Percentiles rank a stretch among this genome's conserved stretches.
phyloP scores from a whole-genome alignment of 306 rosid species.

The Castanea sativa region DNA sequence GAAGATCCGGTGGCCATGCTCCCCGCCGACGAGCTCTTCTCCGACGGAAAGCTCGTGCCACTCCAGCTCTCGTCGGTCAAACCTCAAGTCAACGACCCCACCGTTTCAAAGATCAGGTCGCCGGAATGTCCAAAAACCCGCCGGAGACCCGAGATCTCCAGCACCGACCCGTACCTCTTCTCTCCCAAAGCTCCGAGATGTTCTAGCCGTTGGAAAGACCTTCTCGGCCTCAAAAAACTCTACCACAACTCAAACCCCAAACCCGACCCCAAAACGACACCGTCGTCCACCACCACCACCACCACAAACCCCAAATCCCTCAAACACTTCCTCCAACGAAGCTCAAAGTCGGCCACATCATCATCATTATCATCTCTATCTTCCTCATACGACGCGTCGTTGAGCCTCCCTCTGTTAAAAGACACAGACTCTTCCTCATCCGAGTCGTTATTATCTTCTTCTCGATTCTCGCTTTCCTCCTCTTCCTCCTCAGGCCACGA shows the following conservation, averaged over 20 bases:
- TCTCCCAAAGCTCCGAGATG: conserved; percentile 99
- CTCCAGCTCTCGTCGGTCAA: conserved; percentile 51
- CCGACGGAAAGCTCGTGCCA: conserved; percentile 83
- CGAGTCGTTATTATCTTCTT: no score
- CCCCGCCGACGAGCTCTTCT: conserved; percentile 90
- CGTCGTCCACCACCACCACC: conserved; percentile 19
- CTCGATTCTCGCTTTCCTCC: conserved; percentile 60
- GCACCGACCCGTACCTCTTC: conserved; percentile 59
- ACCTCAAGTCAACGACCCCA: conserved; percentile 14
- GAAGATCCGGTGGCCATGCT: conserved; percentile 81
- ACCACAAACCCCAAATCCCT: conserved; percentile 44
- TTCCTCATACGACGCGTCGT: conserved; percentile 37
- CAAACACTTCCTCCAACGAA: conserved; percentile 63
- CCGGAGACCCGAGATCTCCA: conserved; percentile 32
- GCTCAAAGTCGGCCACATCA: conserved; percentile 33
- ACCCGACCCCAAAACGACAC: conserved; percentile 40
- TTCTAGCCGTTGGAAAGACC: conserved; percentile 90
- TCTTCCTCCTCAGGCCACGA: conserved; percentile 89
- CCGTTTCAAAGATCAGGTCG: conserved; percentile 17
- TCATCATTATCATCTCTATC: conserved; percentile 32
- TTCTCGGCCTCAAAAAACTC: conserved; percentile 69
- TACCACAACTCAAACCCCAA: conserved; percentile 44
- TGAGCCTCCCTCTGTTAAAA: conserved; percentile 50
- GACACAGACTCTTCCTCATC: conserved; percentile 40
- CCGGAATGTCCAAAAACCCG: conserved; percentile 29